These are phyloP conservation scores for Fusarium sp. DNA, from an alignment of 2,329 filamentous ascomycete genomes.

Conservation along the genomic window DNA sequence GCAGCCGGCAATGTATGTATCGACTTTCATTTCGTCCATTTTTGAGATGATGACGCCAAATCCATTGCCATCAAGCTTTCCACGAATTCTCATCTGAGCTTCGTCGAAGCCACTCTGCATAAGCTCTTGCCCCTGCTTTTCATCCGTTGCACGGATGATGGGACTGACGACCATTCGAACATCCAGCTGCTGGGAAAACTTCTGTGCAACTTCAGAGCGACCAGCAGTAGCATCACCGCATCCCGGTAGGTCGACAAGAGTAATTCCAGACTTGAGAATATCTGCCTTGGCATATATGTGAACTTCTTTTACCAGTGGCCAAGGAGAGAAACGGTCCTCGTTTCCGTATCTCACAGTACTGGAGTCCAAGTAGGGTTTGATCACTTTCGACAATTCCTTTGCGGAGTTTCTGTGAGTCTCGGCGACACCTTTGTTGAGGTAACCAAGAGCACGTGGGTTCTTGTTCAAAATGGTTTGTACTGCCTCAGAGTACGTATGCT, in stretches of 20 bases:
- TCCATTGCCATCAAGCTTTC: conserved; percentile 38
- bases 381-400: conserved; percentile 13
- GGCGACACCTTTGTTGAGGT: conserved; percentile 12
- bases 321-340: conserved; percentile 46
- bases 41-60: conserved; percentile 52
- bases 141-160: conserved; percentile 48
- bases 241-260: conserved; percentile 69
- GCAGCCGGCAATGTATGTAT: conserved; percentile 8
- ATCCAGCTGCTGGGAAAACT: conserved; percentile 39
- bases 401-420: conserved; percentile 9
- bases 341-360: background rate
- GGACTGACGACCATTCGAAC: conserved; percentile 51
- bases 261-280: conserved; percentile 64
- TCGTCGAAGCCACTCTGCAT: conserved; percentile 49
- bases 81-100: conserved; percentile 49
- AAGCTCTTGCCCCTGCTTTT: conserved; percentile 41
- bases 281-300: conserved; percentile 61
- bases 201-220: conserved; percentile 45
- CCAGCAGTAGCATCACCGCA: conserved; percentile 59
- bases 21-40: conserved; percentile 46
- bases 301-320: conserved; percentile 57
- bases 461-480: conserved; percentile 29
- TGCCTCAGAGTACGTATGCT: background rate
- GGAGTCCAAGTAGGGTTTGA: conserved; percentile 52
- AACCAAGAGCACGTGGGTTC: conserved; percentile 3